Evolutionary conservation across 345 rosid genomes (phyloP), one percentile per base, ranked within the genome.

Genomic region (Cardamine resedifolia): DNA sequence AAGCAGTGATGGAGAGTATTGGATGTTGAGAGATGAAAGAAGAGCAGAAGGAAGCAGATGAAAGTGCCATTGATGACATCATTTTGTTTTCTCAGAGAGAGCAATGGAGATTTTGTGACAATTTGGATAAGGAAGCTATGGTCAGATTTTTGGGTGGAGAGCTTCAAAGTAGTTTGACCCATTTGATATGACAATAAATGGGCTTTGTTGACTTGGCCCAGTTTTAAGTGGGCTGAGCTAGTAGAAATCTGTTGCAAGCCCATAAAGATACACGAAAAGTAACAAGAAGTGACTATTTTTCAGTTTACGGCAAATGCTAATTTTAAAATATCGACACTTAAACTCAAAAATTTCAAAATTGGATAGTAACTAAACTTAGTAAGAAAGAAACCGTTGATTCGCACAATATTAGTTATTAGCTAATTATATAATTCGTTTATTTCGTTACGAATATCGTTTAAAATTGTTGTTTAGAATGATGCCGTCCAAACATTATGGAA

Each of bases 61-160:
- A 77, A 63, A 64, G 51, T 23, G 86, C 81, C 80, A 82, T 79
- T 70, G 87, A 71, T 34, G 81, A 77, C 86, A 87, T 83, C 75
- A 65, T 64, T 36, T 48, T 21, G 51, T 15, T 4, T 63, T 77
- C 68, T 62, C 47, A 38, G 73, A 60, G 45, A 68, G 71, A 2
- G 71, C 66, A 48, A 59, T 57, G 76, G 64, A 33, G 74, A 60
- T 51, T 27, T 2, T 68, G 33, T 41, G 81, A 38, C 60, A 77
- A 14, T 58, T 11, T 16, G 84, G 85, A 81, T 81, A 83, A 81
- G 90, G 72, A 48, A 66, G 69, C 64, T 62, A 76, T 71, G 77
- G 81, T 58, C 10, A 26, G 24, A 16, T 19, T 63, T 63, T 44
- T 27, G 53, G 44, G 24, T 27, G 62, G 33, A 15, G n/a, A 43